These are phyloP conservation scores for Tuber brumale DNA, from an alignment of 495 filamentous ascomycete species.

Conservation along the genomic window DNA sequence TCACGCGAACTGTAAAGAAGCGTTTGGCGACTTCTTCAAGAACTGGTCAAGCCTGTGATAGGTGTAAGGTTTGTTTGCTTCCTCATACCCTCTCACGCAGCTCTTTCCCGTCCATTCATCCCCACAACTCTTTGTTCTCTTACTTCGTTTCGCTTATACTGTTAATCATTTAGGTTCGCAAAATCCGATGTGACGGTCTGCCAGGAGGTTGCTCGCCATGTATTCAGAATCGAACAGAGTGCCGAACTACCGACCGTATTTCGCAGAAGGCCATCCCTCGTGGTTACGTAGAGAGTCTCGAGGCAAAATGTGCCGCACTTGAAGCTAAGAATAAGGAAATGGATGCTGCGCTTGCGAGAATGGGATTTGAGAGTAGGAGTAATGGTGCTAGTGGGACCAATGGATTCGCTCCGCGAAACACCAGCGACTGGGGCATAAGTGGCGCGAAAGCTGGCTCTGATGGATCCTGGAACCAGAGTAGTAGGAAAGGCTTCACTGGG, in stretches of 20 bases:
- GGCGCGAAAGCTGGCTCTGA: conserved; percentile 9
- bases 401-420: conserved; percentile 19
- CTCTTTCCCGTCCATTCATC: conserved; percentile 5
- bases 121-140: background rate
- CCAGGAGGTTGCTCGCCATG: conserved; percentile 70
- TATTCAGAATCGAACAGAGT: conserved; percentile 61
- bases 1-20: conserved; percentile 61
- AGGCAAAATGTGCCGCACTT: conserved; percentile 53
- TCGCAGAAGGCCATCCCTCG: conserved; percentile 74
- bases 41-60: conserved; percentile 82
- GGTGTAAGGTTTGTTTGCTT: conserved; percentile 65
- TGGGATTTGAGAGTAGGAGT: conserved; percentile 30
- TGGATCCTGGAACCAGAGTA: conserved; percentile 20
- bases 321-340: conserved; percentile 54
- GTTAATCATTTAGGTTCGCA: conserved; percentile 56
- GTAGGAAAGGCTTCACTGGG: conserved; percentile 21
- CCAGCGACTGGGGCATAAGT: conserved; percentile 20
- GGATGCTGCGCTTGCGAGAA: conserved; percentile 40
- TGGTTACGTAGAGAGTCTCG: conserved; percentile 62
- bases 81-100: conserved; percentile 13
- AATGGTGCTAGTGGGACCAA: conserved; percentile 14
- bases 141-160: conserved; percentile 16
- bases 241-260: conserved; percentile 77
- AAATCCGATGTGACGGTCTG: conserved; percentile 73
- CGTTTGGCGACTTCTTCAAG: conserved; percentile 58